These are phyloP conservation scores for Acer saccharum DNA, from an alignment of 345 rosid genomes.

Conservation along the genomic window DNA sequence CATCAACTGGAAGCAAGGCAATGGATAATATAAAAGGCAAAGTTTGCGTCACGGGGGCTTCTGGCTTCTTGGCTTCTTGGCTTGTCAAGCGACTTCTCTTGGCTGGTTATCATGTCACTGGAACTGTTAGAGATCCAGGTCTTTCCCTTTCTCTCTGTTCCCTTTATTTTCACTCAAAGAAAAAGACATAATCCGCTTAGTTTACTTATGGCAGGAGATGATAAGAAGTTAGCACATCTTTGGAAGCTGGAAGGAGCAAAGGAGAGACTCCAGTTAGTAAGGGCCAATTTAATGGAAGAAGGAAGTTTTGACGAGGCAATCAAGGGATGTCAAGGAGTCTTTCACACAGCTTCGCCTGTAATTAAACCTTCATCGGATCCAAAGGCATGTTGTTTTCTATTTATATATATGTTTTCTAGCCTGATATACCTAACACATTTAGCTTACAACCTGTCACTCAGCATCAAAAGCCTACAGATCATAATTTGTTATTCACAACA, in stretches of 20 bases:
- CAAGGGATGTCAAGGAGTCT: constrained; percentile 80
- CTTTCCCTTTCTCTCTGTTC: background rate
- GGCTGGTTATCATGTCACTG: constrained; percentile 49
- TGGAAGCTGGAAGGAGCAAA: constrained; percentile 82
- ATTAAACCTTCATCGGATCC: constrained; percentile 73
- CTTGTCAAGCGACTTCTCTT: constrained; percentile 57
- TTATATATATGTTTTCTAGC: background rate
- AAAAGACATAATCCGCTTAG: background rate
- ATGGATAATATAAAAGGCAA: constrained; percentile 50
- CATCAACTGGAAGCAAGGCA: background rate
- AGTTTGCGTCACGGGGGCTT: constrained; percentile 89
- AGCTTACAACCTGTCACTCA: background rate
- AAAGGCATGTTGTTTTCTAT: constrained; percentile 43
- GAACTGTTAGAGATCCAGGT: constrained; percentile 92
- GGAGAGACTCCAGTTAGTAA: constrained; percentile 74
- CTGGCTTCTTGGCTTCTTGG: constrained; percentile 94
- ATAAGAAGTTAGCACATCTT: constrained; percentile 71
- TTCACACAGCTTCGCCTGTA: constrained; percentile 96
- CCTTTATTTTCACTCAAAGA: background rate
- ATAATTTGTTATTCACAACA: constrained; percentile 20
- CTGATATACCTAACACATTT: background rate
- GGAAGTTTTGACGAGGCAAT: constrained; percentile 86
- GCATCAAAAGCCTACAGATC: background rate
- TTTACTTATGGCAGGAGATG: constrained; percentile 44
- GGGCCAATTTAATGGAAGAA: constrained; percentile 69